phyloP scores from a whole-genome alignment of 2,329 filamentous ascomycete species.

The Epichloe sibirici region DNA sequence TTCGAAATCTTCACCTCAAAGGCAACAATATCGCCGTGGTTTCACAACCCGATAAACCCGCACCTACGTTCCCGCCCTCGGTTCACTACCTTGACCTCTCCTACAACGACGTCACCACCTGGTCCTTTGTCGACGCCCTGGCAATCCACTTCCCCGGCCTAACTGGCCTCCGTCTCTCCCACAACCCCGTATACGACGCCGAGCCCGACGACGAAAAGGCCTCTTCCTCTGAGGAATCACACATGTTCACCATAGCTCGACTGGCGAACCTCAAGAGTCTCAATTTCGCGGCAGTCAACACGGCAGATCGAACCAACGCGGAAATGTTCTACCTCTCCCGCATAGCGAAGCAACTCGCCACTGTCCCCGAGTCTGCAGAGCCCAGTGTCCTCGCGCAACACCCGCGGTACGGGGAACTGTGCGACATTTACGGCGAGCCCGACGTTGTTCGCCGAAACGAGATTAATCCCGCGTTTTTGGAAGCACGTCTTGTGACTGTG shows the following conservation, averaged over 20 bases:
- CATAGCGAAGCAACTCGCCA: conserved; percentile 63
- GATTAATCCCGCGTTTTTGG: conserved; percentile 68
- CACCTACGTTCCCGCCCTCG: conserved; percentile 37
- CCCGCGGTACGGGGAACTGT: conserved; percentile 62
- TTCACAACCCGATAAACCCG: conserved; percentile 12
- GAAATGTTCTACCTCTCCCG: conserved; percentile 88
- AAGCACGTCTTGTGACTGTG: conserved; percentile 62
- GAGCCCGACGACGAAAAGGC: conserved; percentile 30
- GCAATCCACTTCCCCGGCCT: conserved; percentile 59
- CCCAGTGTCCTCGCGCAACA: conserved; percentile 48
- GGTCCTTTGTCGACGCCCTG: conserved; percentile 64
- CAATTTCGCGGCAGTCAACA: conserved; percentile 61
- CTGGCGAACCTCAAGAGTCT: conserved; percentile 54
- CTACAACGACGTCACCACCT: conserved; percentile 55
- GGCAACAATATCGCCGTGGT: conserved; percentile 54
- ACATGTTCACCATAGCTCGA: conserved; percentile 77
- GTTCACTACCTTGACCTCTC: conserved; percentile 61
- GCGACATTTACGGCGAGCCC: conserved; percentile 63
- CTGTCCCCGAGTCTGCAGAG: conserved; percentile 40
- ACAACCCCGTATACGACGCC: conserved; percentile 71
- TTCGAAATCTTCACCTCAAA: conserved; percentile 59
- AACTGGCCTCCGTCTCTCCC: conserved; percentile 61
- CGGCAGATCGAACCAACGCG: conserved; percentile 69
- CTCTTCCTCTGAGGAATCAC: conserved; percentile 61
- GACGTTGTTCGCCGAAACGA: conserved; percentile 42